Conservation (phyloP, 371 early-diverging fungal species). For the Coelomomyces lativittatus region DNA sequence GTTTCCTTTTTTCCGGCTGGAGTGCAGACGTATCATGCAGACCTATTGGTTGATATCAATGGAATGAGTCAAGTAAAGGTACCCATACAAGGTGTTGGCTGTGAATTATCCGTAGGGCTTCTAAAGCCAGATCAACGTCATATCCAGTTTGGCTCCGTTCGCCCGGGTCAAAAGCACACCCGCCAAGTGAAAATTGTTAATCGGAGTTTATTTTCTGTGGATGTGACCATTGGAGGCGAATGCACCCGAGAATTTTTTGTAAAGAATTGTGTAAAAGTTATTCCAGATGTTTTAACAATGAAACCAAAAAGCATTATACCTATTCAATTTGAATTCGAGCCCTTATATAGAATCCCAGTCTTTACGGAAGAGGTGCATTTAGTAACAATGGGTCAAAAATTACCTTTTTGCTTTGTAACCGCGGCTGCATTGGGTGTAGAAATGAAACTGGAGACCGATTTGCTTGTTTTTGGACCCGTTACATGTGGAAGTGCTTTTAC, state of each 20-base stretch:
- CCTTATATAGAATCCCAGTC: conserved; percentile 14
- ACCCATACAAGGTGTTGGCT: not conserved
- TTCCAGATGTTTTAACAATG: not conserved
- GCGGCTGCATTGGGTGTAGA: conserved; percentile 36
- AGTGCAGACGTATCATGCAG: conserved; percentile 8
- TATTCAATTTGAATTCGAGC: conserved; percentile 18
- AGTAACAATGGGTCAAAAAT: conserved; percentile 12
- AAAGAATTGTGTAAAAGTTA: too few relatives aligned
- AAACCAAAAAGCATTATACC: conserved; percentile 10
- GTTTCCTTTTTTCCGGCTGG: conserved; percentile 18
- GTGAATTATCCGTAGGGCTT: not conserved
- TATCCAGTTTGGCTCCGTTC: conserved; percentile 22
- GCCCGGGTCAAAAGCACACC: conserved; percentile 11
- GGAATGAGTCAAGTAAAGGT: conserved; percentile 5
- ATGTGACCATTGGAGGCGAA: conserved; percentile 17
- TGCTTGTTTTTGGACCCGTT: conserved; percentile 31
- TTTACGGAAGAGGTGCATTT: conserved; percentile 21
- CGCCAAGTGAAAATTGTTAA: conserved; percentile 15
- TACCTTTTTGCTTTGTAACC: conserved; percentile 12
- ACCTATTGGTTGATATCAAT: conserved; percentile 19
- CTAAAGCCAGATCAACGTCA: not conserved
- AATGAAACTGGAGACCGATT: conserved; percentile 22
- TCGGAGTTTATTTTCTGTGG: conserved; percentile 16
- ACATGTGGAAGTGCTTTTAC: conserved; percentile 19
- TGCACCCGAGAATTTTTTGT: too few relatives aligned